Evolutionary conservation across 768 basidiomycete genomes (phyloP), one percentile per base, ranked within the genome.

Genomic region (Serendipita sp.): DNA sequence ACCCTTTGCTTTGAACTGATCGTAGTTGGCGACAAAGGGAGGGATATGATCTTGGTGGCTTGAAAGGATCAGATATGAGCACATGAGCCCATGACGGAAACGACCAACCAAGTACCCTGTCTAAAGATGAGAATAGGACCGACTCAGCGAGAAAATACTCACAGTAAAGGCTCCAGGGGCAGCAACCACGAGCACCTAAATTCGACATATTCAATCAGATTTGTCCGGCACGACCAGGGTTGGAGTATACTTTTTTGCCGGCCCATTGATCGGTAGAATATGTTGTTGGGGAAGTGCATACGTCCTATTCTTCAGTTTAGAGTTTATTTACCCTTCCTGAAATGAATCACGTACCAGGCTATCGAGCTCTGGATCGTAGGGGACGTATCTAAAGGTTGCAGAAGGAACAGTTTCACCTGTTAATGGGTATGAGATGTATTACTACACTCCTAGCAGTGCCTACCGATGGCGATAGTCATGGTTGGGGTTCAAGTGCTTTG

Each of bases 1-100:
- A 10, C 88, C 91, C 73, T 89, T 92, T 2, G 77, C 80, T 75
- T 84, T 84, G 81, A 88, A 88, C 70, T 84, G 76, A 13, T 84
- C 79, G 73, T 81, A 86, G 63, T 79, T 78, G 64, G 79, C 72
- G 68, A 92, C 80, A 76, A 86, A 92, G 8, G 78, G 75, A 32
- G 77, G 79, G 45, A 80, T 73, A 71, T 79, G 77, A 71, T 75
- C 73, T 67, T 72, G 68, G 65, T 78, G 77, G 70, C 76, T 60
- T 10, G n/a, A 32, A 7, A 60, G n/a, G 56, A 60, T 24, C 8
- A 10, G 28, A 30, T 60, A 34, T 30, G 30, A 32, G 24, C 24
- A 24, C 24, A 24, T 24, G 24, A 24, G 24, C 24, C 24, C 24
- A 24, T 24, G 24, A 24, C 24, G 24, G 24, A 24, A 24, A 24